These are phyloP conservation scores for Diaporthe sp. DNA, from an alignment of 2,329 filamentous ascomycete species.

Conservation along the genomic window DNA sequence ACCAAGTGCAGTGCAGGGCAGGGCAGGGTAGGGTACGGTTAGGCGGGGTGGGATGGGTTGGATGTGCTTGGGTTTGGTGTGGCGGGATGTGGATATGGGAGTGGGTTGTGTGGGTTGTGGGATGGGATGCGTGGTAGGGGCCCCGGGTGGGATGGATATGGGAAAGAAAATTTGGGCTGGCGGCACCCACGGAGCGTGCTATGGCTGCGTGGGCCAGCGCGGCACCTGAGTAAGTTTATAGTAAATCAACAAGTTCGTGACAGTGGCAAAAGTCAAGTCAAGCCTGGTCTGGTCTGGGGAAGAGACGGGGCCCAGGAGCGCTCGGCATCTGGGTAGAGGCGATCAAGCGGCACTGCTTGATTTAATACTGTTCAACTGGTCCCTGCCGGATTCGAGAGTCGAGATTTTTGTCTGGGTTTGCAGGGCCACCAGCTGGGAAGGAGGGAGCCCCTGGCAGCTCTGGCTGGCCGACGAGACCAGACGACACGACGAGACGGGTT, in stretches of 20 bases:
- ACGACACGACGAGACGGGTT: not conserved
- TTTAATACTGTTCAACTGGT: not conserved
- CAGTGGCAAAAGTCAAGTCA: slow-evolving; percentile 10
- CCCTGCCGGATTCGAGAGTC: not conserved
- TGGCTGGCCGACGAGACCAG: slow-evolving; percentile 2
- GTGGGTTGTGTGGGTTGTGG: slow-evolving; percentile 1
- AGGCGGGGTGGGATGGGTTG: not conserved
- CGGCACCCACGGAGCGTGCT: not conserved
- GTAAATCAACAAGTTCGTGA: not conserved
- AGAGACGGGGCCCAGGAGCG: not conserved
- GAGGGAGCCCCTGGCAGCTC: slow-evolving; percentile 15
- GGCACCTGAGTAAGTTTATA: slow-evolving; percentile 16
- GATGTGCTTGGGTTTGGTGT: not conserved
- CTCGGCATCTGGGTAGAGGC: not conserved
- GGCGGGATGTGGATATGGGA: slow-evolving; percentile 16
- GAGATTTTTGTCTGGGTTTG: slow-evolving; percentile 3
- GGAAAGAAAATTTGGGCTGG: slow-evolving; percentile 5
- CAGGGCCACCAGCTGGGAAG: not conserved
- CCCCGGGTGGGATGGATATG: not conserved
- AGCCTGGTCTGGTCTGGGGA: not conserved
- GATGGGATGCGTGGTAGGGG: not conserved
- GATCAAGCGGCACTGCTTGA: not conserved
- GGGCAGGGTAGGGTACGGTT: too few relatives aligned
- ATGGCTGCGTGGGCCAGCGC: not conserved
- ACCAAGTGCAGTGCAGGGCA: not conserved